Conservation (phyloP, 1,139 yeast species). For the Pichiaceae sp. region DNA sequence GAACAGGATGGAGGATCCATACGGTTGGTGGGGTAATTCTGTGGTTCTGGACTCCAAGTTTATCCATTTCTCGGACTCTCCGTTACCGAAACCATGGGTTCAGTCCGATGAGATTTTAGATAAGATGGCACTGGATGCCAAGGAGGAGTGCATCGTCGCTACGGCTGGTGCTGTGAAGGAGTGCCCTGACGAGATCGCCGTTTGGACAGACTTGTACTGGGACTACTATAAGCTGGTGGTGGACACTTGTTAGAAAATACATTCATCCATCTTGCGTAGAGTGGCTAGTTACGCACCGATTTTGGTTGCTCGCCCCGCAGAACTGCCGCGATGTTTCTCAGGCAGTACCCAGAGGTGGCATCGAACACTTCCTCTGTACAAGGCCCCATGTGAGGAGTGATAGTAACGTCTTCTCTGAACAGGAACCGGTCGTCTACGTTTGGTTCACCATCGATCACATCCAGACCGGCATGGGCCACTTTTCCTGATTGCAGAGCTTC, state of each 20-base stretch:
- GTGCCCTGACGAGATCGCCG: background rate
- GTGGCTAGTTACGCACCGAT: slow-evolving; percentile 1
- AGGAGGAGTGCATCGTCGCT: background rate
- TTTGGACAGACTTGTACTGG: slow-evolving; percentile 1
- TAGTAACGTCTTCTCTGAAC: slow-evolving; percentile 52
- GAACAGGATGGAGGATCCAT: slow-evolving; percentile 6
- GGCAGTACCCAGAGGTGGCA: slow-evolving; percentile 36
- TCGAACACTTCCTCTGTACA: slow-evolving; percentile 48
- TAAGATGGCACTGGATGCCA: slow-evolving; percentile 7
- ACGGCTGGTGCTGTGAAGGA: background rate
- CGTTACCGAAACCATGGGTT: slow-evolving; percentile 27
- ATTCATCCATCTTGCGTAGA: background rate
- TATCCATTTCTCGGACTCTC: slow-evolving; percentile 27
- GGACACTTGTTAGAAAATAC: background rate
- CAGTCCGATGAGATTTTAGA: slow-evolving; percentile 8
- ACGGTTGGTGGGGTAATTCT: slow-evolving; percentile 21
- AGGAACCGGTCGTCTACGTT: slow-evolving; percentile 41
- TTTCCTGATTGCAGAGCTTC: slow-evolving; percentile 61
- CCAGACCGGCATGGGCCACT: slow-evolving; percentile 67
- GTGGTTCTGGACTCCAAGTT: slow-evolving; percentile 21
- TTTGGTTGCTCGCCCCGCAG: slow-evolving; percentile 23
- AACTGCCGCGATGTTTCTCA: slow-evolving; percentile 38
- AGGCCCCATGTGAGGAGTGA: slow-evolving; percentile 75
- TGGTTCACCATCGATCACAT: slow-evolving; percentile 73
- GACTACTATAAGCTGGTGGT: background rate